Evolutionary conservation across 352 stramenopile species (phyloP).

Genomic region (Phytophthora europaea): DNA sequence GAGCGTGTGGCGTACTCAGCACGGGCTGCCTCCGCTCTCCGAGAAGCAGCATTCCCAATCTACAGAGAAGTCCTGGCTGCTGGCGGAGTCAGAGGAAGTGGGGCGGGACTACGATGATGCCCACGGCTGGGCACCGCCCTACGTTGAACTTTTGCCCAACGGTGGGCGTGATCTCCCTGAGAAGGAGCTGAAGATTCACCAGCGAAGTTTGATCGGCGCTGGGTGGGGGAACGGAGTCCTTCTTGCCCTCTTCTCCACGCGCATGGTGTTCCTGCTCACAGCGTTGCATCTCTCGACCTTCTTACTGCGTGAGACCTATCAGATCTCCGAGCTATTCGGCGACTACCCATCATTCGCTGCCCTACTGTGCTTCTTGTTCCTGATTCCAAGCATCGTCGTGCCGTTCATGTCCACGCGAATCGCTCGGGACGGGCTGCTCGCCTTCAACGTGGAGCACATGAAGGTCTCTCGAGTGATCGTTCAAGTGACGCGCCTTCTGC

Average conservation of each 20-base stretch:
- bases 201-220: slow-evolving; percentile 52
- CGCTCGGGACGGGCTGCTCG: slow-evolving; percentile 69
- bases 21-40: slow-evolving; percentile 42
- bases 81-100: slow-evolving; percentile 39
- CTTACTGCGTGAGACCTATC: slow-evolving; percentile 56
- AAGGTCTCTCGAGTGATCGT: slow-evolving; percentile 72
- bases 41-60: slow-evolving; percentile 4
- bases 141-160: slow-evolving; percentile 54
- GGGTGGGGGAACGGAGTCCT: slow-evolving; percentile 62
- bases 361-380: slow-evolving; percentile 57
- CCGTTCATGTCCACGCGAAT: slow-evolving; percentile 75
- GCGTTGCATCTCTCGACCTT: slow-evolving; percentile 77
- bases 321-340: slow-evolving; percentile 47
- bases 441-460: slow-evolving; percentile 84
- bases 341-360: slow-evolving; percentile 26
- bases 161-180: slow-evolving; percentile 50
- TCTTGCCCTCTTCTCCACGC: slow-evolving; percentile 72
- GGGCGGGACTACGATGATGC: slow-evolving; percentile 44
- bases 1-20: slow-evolving; percentile 59
- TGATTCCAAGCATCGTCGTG: slow-evolving; percentile 66
- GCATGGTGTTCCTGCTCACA: slow-evolving; percentile 79
- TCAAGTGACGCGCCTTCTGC: slow-evolving; percentile 72
- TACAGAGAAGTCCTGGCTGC: slow-evolving; percentile 60
- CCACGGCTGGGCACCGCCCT: slow-evolving; percentile 50
- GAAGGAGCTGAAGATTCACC: slow-evolving; percentile 47